Evolutionary conservation across 2,329 filamentous ascomycete genomes (phyloP).

Genomic region (Botrytis squamosa): DNA sequence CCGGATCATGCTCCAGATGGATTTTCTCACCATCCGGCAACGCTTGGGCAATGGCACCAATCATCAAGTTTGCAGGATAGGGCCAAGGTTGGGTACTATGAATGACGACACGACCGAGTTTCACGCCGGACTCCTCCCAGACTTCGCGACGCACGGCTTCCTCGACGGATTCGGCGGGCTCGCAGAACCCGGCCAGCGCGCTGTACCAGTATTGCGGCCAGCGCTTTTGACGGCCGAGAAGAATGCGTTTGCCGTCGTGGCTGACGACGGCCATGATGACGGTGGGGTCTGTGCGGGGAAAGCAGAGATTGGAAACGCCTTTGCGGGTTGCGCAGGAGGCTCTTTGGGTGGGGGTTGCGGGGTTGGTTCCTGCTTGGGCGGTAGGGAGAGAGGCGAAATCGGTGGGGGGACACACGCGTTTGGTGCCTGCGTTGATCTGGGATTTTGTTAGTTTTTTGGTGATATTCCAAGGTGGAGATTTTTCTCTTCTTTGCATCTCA

Average conservation of each 20-base stretch:
- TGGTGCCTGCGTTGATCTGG: slow-evolving; percentile 66
- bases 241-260: slow-evolving; percentile 61
- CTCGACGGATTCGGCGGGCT: slow-evolving; percentile 81
- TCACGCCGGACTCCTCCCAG: slow-evolving; percentile 81
- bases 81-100: slow-evolving; percentile 88
- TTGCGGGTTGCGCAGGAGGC: slow-evolving; percentile 76
- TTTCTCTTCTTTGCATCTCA: neutral
- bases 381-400: slow-evolving; percentile 50
- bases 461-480: neutral
- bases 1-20: slow-evolving; percentile 80
- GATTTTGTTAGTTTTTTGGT: neutral
- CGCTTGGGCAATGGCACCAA: slow-evolving; percentile 84
- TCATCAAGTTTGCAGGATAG: slow-evolving; percentile 82
- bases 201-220: slow-evolving; percentile 87
- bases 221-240: slow-evolving; percentile 81
- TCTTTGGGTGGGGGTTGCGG: slow-evolving; percentile 50
- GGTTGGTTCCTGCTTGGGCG: slow-evolving; percentile 43
- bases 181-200: slow-evolving; percentile 83
- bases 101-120: slow-evolving; percentile 73
- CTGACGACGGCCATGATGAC: slow-evolving; percentile 94
- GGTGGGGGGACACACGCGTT: slow-evolving; percentile 72
- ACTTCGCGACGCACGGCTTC: slow-evolving; percentile 81
- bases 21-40: slow-evolving; percentile 77
- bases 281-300: slow-evolving; percentile 81
- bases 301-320: slow-evolving; percentile 85